Base-by-base conservation (phyloP, 2,329 filamentous ascomycete species). In the Trichoderma asperellum region DNA sequence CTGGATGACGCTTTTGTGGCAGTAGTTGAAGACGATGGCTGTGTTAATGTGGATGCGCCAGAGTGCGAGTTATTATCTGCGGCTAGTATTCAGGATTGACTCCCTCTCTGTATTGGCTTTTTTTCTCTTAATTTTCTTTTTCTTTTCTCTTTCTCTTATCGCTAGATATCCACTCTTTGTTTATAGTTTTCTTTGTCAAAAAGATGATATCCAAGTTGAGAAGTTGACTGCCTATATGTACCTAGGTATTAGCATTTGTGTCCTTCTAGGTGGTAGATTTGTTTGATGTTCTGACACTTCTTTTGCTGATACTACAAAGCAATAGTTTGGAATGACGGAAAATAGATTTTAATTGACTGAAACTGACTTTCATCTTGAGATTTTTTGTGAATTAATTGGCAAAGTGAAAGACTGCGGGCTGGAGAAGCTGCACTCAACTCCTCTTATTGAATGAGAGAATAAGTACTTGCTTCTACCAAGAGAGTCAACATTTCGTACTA, bases 101-200 rank as follows among this genome's bases (percentile, higher is more conserved):
- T 12, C 47, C 24, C 47, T 49, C 4, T 55, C 3, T n/a, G n/a
- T n/a, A n/a, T n/a, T n/a, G 7, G 7, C 34, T 35, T 2, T 40
- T 40, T 49, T 21, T 24, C n/a, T 35, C 29, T 35, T 5, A 7
- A 18, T 21, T 5, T 10, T 4, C 16, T 62, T 32, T 62, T 18
- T 2, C 32, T 40, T 29, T 37, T 12, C 5, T 4, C 12, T 57
- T 29, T n/a, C 4, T 10, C 14, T 35, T n/a, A 18, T 37, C 5
- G n/a, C 27, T n/a, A 66, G 63, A 66, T 66, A 57, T 58, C 63
- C 63, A 49, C n/a, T 58, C 43, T 29, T 27, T 27, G 35, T 66
- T 66, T 58, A 24, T 29, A n/a, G 49, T 35, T 58, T 58, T 14
- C 27, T 58, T n/a, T 35, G n/a, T 47, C 0, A 37, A n/a, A n/a